Evolutionary conservation across 805 yeast species (phyloP), one percentile per base, ranked within the genome.

Genomic region (Myxozyma sirexii): DNA sequence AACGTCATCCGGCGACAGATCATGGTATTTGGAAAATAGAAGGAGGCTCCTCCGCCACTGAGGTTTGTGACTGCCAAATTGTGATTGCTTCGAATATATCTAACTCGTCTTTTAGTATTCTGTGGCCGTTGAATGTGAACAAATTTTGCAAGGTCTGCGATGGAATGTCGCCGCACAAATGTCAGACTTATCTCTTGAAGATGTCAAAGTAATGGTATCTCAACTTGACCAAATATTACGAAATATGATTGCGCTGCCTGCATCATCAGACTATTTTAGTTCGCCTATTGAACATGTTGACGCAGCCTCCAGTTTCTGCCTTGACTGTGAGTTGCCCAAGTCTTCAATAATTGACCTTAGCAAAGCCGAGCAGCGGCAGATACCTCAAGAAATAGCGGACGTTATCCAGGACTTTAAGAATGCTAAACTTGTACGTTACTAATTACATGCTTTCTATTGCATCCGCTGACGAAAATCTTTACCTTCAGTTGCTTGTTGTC

Each of bases 71-170:
- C 41, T 31, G 12, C 5, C 5, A 38, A 17, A 12, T n/a, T 27
- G 13, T 45, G 7, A 6, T 26, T 45, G 7, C 17, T 17, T 45
- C 2, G 2, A 31, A 17, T 21, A 17, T 41, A 17, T 23, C 35
- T 39, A 31, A 47, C 3, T 2, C 13, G 1, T 15, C 21, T 23
- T 39, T 7, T 45, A 59, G 60, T 64, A 64, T 29, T 17, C 57
- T 8, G 55, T 62, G 7, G 66, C 68, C 7, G 53, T 52, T 5
- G 69, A 66, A 43, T 37, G 61, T 33, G 66, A 60, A 39, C 48
- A 43, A 13, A 31, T 4, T 5, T 42, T 31, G 8, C 27, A 29
- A 15, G 19, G 41, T 3, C 19, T 64, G n/a, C 47, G 21, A 12
- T 66, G 69, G 68, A 27, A 19, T n/a, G 33, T 55, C 7, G 52